phyloP scores from a whole-genome alignment of 257 asterid species.

The Gentiana straminea region DNA sequence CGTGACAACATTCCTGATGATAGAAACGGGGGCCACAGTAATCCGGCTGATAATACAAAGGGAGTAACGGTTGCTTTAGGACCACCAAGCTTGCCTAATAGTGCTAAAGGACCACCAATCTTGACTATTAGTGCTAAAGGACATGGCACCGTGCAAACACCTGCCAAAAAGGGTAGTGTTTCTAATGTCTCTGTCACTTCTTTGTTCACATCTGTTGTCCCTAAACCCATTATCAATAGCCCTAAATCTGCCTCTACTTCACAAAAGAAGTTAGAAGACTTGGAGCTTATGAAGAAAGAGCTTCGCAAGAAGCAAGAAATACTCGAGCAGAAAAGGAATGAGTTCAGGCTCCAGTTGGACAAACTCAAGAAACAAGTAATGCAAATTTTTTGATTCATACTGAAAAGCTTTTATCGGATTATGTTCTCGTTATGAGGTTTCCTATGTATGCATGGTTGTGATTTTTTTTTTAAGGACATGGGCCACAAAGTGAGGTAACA shows the following conservation, averaged over 20 bases:
- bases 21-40: conserved; percentile 31
- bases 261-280: conserved; percentile 67
- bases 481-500: not conserved
- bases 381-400: conserved; percentile 11
- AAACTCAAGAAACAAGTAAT: conserved; percentile 82
- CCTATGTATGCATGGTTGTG: not conserved
- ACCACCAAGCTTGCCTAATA: conserved; percentile 7
- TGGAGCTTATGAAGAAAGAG: conserved; percentile 75
- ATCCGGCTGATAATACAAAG: conserved; percentile 18
- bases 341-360: conserved; percentile 59
- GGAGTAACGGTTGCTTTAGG: conserved; percentile 21
- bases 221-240: conserved; percentile 29
- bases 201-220: conserved; percentile 28
- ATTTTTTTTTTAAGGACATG: not conserved
- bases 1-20: conserved; percentile 73
- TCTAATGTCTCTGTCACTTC: conserved; percentile 20
- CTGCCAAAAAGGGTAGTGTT: conserved; percentile 31
- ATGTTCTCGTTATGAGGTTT: not conserved
- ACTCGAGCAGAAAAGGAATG: conserved; percentile 87
- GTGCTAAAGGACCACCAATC: too few relatives aligned
- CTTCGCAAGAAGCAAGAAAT: conserved; percentile 94
- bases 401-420: not conserved
- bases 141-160: conserved; percentile 35
- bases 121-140: conserved; percentile 26
- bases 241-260: conserved; percentile 50